A percentile compares a stretch with the other conserved stretches of the same genome.
Evolutionary conservation across 805 yeast species (phyloP).

Genomic region (Ogataea pignaliae): DNA sequence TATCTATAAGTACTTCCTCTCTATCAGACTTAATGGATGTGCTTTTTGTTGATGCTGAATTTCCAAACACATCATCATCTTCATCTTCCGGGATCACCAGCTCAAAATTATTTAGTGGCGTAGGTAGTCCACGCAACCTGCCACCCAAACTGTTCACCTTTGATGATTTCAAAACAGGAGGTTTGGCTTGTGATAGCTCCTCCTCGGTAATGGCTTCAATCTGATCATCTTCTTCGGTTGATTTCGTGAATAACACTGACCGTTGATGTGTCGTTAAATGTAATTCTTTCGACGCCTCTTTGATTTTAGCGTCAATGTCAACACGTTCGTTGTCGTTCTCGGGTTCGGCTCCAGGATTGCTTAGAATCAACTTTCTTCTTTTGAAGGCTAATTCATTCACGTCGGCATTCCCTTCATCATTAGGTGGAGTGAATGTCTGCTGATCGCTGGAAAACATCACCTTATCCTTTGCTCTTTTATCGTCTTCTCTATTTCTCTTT

Average conservation of each 20-base stretch:
- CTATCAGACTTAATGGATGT: constrained; percentile 15
- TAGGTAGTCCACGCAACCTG: constrained; percentile 13
- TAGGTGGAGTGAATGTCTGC: constrained; percentile 8
- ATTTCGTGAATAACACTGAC: constrained; percentile 32
- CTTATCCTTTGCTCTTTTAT: constrained; percentile 15
- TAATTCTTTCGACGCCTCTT: constrained; percentile 32
- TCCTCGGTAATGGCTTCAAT: background rate
- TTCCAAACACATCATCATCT: constrained; percentile 7
- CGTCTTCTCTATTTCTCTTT: constrained; percentile 24
- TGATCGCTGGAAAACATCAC: no score
- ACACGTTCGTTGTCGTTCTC: constrained; percentile 10
- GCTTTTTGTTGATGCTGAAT: background rate
- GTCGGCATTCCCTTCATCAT: constrained; percentile 11
- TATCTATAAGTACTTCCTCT: constrained; percentile 38
- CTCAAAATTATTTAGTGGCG: constrained; percentile 40
- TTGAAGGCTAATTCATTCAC: constrained; percentile 25
- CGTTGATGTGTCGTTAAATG: constrained; percentile 27
- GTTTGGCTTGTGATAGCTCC: no score
- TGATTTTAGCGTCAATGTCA: constrained; percentile 32
- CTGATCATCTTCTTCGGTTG: constrained; percentile 5
- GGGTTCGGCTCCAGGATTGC: constrained; percentile 30
- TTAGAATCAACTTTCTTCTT: constrained; percentile 34
- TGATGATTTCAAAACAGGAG: no score
- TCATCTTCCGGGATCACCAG: constrained; percentile 32
- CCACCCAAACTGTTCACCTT: no score